A percentile compares a stretch with the other conserved stretches of the same genome.
These are phyloP conservation scores for Gliomastix tumulicola DNA, from an alignment of 2,329 filamentous ascomycete genomes.

Conservation along the genomic window DNA sequence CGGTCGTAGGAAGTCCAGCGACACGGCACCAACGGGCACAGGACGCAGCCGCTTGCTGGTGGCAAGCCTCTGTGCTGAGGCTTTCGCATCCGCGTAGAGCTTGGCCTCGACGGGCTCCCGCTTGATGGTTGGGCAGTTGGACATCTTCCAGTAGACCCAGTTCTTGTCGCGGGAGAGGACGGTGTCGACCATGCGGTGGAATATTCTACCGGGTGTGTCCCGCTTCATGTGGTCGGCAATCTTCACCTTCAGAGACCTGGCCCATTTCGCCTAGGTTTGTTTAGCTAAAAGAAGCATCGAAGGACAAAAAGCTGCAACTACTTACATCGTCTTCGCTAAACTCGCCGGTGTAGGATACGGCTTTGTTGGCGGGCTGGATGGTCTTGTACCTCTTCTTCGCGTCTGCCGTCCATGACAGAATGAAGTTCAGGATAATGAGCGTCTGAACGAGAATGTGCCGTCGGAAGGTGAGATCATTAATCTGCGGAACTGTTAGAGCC, in stretches of 20 bases:
- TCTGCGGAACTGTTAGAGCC: conserved; percentile 41
- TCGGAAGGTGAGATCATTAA: conserved; percentile 90
- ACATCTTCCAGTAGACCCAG: conserved; percentile 97
- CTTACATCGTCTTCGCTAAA: conserved; percentile 78
- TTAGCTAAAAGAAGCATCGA: neutral
- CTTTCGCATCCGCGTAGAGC: conserved; percentile 64
- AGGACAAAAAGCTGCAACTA: conserved; percentile 8
- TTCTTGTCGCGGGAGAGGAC: conserved; percentile 95
- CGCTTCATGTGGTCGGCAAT: conserved; percentile 81
- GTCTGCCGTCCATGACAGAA: conserved; percentile 79
- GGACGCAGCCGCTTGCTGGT: conserved; percentile 64
- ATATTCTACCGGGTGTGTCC: conserved; percentile 81
- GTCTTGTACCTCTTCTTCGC: conserved; percentile 73
- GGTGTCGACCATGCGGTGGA: conserved; percentile 93
- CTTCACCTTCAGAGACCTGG: conserved; percentile 63
- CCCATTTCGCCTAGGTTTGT: conserved; percentile 67
- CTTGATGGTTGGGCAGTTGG: conserved; percentile 84
- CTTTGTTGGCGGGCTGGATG: conserved; percentile 67
- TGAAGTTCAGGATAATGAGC: conserved; percentile 88
- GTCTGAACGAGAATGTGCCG: conserved; percentile 93
- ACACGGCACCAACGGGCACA: conserved; percentile 63
- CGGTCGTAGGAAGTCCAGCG: conserved; percentile 72
- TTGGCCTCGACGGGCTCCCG: conserved; percentile 61
- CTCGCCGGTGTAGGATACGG: conserved; percentile 75
- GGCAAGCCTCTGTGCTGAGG: conserved; percentile 57